These are phyloP conservation scores for Leccinum fuscescens DNA, from an alignment of 1,284 basidiomycete species.

Conservation along the genomic window DNA sequence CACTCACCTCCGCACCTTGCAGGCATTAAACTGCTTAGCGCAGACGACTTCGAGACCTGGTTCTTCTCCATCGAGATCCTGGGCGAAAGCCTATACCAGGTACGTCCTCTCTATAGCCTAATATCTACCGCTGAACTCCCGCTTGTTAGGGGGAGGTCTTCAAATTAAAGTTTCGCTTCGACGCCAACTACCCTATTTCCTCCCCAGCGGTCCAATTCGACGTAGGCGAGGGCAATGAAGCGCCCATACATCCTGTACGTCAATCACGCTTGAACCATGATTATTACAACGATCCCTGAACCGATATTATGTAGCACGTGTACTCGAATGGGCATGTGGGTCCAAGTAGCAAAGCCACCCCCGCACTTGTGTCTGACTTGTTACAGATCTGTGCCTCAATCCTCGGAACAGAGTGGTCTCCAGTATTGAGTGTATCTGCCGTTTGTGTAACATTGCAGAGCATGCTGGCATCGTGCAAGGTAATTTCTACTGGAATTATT, in stretches of 20 bases:
- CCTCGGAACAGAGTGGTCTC: constrained; percentile 83
- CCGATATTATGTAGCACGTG: constrained; percentile 54
- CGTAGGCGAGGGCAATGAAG: constrained; percentile 54
- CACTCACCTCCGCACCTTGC: constrained; percentile 5
- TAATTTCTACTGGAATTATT: constrained; percentile 29
- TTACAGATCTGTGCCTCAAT: constrained; percentile 80
- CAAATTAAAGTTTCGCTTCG: constrained; percentile 76
- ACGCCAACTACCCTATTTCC: constrained; percentile 73
- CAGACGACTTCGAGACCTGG: constrained; percentile 76
- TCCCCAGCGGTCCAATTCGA: constrained; percentile 83
- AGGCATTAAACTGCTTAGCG: constrained; percentile 71
- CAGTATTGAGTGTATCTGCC: constrained; percentile 73
- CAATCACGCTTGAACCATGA: background rate
- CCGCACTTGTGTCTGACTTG: constrained; percentile 14
- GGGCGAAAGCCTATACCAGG: constrained; percentile 74
- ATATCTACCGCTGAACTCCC: constrained; percentile 8
- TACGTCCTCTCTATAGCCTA: constrained; percentile 24
- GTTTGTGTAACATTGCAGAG: constrained; percentile 83
- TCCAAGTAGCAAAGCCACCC: constrained; percentile 9
- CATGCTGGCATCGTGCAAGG: constrained; percentile 86
- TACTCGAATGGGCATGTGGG: constrained; percentile 84
- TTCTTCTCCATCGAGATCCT: constrained; percentile 73
- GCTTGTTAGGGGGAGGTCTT: constrained; percentile 64
- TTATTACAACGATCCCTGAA: constrained; percentile 13
- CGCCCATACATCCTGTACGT: constrained; percentile 75